phyloP scores from a whole-genome alignment of 495 filamentous ascomycete genomes.

The Aspergillus cristatus region DNA sequence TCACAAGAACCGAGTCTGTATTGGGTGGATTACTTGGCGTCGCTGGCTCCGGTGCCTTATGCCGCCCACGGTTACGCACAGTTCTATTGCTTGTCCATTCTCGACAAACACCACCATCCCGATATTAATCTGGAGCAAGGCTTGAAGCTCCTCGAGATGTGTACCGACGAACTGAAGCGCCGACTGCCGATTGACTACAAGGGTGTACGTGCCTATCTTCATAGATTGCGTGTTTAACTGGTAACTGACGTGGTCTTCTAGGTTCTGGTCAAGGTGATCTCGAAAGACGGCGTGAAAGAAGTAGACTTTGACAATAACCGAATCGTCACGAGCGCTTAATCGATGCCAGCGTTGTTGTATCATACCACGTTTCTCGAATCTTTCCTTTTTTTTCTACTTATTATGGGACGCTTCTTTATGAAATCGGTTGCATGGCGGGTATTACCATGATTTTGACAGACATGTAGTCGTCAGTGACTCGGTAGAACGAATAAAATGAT shows the following conservation, averaged over 20 bases:
- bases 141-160: conserved; percentile 83
- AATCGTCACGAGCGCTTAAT: conserved; percentile 58
- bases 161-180: conserved; percentile 92
- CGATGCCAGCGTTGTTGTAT: conserved; percentile 26
- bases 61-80: conserved; percentile 97
- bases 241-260: conserved; percentile 15
- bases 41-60: conserved; percentile 79
- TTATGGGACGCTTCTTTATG: conserved; percentile 17
- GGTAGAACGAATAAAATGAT: background rate
- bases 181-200: conserved; percentile 97
- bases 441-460: conserved; percentile 10
- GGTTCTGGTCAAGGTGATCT: conserved; percentile 84
- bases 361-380: conserved; percentile 25
- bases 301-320: conserved; percentile 72
- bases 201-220: conserved; percentile 45
- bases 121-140: conserved; percentile 82
- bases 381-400: conserved; percentile 14
- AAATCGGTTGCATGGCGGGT: conserved; percentile 13
- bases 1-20: conserved; percentile 80
- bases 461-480: conserved; percentile 5
- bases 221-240: background rate
- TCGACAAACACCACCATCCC: conserved; percentile 97
- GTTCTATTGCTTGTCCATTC: conserved; percentile 92
- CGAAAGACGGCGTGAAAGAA: conserved; percentile 79
- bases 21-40: conserved; percentile 96